Conservation (phyloP, 805 yeast species). For the Lachancea lanzarotensis region DNA sequence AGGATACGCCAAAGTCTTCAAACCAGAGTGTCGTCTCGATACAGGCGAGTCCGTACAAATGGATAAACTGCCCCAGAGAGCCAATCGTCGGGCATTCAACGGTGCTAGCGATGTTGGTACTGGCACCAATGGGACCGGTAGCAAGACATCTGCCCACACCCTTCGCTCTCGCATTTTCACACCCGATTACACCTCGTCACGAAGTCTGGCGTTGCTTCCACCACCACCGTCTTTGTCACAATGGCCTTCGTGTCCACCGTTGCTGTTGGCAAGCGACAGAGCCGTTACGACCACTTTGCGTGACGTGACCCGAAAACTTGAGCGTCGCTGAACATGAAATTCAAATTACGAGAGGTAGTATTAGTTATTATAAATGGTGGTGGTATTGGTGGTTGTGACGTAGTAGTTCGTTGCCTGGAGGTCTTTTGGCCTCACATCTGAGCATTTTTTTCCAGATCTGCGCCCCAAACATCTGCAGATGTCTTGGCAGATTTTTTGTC, state of each 20-base stretch:
- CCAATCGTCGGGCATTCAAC: slow-evolving; percentile 12
- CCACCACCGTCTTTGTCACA: slow-evolving; percentile 11
- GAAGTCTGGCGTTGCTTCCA: slow-evolving; percentile 7
- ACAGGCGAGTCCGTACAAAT: slow-evolving; percentile 23
- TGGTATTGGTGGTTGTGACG: too few species aligned
- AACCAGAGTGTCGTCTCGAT: slow-evolving; percentile 21
- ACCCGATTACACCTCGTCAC: slow-evolving; percentile 5
- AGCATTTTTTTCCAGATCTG: neutral
- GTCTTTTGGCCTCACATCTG: too few species aligned
- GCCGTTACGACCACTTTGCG: slow-evolving; percentile 6
- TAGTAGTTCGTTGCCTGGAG: too few species aligned
- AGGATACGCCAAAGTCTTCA: slow-evolving; percentile 27
- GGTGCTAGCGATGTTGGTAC: neutral
- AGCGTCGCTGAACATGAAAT: slow-evolving; percentile 2
- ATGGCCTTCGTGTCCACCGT: slow-evolving; percentile 7
- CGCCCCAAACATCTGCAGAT: neutral
- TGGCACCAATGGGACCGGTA: neutral
- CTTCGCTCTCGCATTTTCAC: neutral
- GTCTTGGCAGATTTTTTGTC: neutral
- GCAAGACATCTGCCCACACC: neutral
- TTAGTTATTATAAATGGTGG: neutral
- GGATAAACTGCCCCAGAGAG: slow-evolving; percentile 25
- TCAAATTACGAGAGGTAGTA: neutral
- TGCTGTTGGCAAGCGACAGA: slow-evolving; percentile 5
- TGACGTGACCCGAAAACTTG: slow-evolving; percentile 5